Evolutionary conservation across 225 moss, liverwort and hornwort genomes (phyloP), one percentile per base, ranked within the genome.

Genomic region (Physcomitrellopsis africana): DNA sequence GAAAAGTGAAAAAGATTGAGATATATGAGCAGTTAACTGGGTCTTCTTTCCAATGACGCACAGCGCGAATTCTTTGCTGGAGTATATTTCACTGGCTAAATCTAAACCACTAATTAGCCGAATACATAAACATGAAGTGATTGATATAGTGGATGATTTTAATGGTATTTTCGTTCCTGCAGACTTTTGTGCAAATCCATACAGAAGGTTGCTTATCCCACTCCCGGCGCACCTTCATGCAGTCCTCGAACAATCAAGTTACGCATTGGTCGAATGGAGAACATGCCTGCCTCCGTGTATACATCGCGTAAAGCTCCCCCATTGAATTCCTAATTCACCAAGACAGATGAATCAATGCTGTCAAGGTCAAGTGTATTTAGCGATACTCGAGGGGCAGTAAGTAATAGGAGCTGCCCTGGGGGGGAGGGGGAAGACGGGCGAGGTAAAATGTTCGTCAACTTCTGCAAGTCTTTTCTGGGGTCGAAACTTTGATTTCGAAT

Each of bases 231-330:
- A 87, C 91, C 87, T 91, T 90, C 93, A 84, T 86, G 43, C 90
- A 87, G 60, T 89, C 85, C 72, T 93, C 90, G 84, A 26, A 81
- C 77, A 46, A 91, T 89, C 48, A 85, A 86, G 57, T 92, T 87
- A 66, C 88, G 76, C 63, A 86, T 82, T 72, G 66, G 83, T 14
- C 88, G 79, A 76, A 90, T 93, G 26, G 91, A 89, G 76, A 89
- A 88, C 86, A 88, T 84, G 61, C 88, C 91, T 72, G 91, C 91
- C 72, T 91, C 89, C 52, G 82, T 85, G 81, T 85, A 89, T 16
- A 93, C 89, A 66, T 89, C 92, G 64, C 92, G 83, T 26, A 93
- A 72, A 79, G 89, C 91, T 43, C 88, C 88, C 75, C 89, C 88
- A 75, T 84, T 89, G 80, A 94, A 91, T 2, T 86, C 89, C 91